Conservation (phyloP, 2,329 filamentous ascomycete genomes). For the Trichophyton mentagrophytes region DNA sequence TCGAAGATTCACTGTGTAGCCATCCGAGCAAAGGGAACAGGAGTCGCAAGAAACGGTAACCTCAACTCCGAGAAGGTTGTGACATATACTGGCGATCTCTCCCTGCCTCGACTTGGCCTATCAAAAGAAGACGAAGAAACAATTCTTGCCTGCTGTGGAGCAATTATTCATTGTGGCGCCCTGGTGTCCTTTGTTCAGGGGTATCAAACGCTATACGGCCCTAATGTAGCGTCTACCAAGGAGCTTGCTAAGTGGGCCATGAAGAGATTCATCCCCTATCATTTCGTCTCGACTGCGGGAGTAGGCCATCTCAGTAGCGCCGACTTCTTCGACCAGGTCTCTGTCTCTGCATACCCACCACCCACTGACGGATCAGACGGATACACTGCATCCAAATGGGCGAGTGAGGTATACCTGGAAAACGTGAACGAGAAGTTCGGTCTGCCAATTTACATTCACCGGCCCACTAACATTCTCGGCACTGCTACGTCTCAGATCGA, state of each 20-base stretch:
- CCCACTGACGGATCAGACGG: conserved; percentile 22
- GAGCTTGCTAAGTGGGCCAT: conserved; percentile 16
- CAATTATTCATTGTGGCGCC: conserved; percentile 45
- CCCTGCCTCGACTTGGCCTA: conserved; percentile 28
- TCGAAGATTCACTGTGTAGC: conserved; percentile 35
- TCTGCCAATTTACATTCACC: conserved; percentile 3
- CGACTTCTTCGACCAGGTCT: conserved; percentile 13
- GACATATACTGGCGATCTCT: conserved; percentile 29
- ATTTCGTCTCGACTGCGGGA: conserved; percentile 21
- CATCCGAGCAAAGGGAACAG: conserved; percentile 10
- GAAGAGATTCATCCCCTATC: conserved; percentile 18
- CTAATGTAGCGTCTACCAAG: conserved; percentile 20
- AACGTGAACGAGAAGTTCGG: conserved; percentile 1
- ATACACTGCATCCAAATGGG: conserved; percentile 31
- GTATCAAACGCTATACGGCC: conserved; percentile 17
- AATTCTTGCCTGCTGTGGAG: conserved; percentile 25
- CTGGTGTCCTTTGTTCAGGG: conserved; percentile 21
- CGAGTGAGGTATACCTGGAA: conserved; percentile 25
- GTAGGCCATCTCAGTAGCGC: conserved; percentile 20
- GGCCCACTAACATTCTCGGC: conserved; percentile 7
- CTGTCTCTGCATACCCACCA: conserved; percentile 6
- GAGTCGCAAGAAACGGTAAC: background rate
- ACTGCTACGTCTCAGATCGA: conserved; percentile 7
- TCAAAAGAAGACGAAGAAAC: conserved; percentile 16
- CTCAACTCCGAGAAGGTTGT: conserved; percentile 20